Evolutionary conservation across 257 asterid species (phyloP).

Genomic region (Gardenia jasminoides): DNA sequence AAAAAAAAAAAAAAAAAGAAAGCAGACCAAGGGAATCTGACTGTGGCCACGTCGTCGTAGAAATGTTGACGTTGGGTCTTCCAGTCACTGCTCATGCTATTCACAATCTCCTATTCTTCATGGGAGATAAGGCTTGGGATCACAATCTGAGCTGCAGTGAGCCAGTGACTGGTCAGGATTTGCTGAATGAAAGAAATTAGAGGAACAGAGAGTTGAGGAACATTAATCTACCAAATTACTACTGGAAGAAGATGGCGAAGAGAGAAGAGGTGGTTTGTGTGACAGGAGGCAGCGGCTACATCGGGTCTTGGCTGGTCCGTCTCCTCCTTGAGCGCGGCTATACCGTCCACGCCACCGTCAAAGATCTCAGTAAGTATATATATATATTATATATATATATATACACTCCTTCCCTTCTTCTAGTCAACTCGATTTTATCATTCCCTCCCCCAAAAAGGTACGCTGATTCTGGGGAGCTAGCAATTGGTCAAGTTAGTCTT

Average conservation of each 20-base stretch:
- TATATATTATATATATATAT: no score
- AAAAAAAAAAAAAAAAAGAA: no score
- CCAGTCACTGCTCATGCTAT: neutral
- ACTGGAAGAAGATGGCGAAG: conserved; percentile 29
- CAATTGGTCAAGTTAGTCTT: no score
- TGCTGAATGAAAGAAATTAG: no score
- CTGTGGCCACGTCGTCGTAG: no score
- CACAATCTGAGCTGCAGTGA: no score
- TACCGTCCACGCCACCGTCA: conserved; percentile 86
- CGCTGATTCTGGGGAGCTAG: no score
- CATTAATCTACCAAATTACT: no score
- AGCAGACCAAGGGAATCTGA: no score
- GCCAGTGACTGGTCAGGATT: neutral
- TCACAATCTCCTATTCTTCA: neutral
- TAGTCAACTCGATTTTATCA: neutral
- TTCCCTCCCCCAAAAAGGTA: no score
- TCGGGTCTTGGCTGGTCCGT: conserved; percentile 70
- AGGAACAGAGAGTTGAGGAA: no score
- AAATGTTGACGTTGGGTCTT: neutral
- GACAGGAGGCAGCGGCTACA: conserved; percentile 85
- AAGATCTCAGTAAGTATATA: conserved; percentile 39
- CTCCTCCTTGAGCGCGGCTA: conserved; percentile 86
- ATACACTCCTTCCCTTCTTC: neutral
- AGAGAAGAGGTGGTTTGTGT: conserved; percentile 66
- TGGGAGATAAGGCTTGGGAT: neutral